Evolutionary conservation across 305 asterid species (phyloP), one percentile per base, ranked within the genome.

Genomic region (Fraxinus paxiana): DNA sequence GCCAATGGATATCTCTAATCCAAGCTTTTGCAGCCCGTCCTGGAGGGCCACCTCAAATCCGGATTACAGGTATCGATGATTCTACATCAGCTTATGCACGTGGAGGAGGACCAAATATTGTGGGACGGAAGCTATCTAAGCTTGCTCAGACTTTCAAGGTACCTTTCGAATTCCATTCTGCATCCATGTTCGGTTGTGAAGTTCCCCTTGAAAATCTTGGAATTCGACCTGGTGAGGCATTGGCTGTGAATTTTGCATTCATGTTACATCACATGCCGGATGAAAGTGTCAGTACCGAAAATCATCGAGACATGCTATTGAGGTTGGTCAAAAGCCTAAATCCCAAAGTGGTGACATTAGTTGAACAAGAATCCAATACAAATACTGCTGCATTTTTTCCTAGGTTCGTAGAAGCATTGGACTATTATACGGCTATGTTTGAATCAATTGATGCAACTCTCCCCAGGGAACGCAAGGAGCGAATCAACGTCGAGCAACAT

Each of bases 351-450:
- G 98, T 94, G 77, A 92, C 98, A 12, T 88, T 94, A 30, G 97
- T 94, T 43, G 98, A 94, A 89, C 97, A 91, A 75, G 97, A 94
- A 75, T 85, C 92, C 75, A 94, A 94, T 63, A 92, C 97, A 1
- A 94, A 94, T 35, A 94, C 97, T 0, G 92, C 98, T n/a, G 90
- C 97, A 0, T 94, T 94, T 70, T 91, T 90, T 38, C 97, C 97
- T 51, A 87, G 98, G 0, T 94, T 94, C 28, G 79, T 90, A 0
- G 97, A 94, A 51, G 84, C 97, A 0, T 86, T 94, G 82, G 96
- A 92, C 80, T 94, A 94, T 54, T 94, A 92, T 82, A 79, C 89
- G 0, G 97, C 97, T 1, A 90, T 91, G 94, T 94, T 94, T 1
- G 97, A 94, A 31, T 94, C 98, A 2, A 91, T 94, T 7, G 97